Evolutionary conservation across 257 asterid species (phyloP), one percentile per base, ranked within the genome.

Genomic region (Primulina tabacum): DNA sequence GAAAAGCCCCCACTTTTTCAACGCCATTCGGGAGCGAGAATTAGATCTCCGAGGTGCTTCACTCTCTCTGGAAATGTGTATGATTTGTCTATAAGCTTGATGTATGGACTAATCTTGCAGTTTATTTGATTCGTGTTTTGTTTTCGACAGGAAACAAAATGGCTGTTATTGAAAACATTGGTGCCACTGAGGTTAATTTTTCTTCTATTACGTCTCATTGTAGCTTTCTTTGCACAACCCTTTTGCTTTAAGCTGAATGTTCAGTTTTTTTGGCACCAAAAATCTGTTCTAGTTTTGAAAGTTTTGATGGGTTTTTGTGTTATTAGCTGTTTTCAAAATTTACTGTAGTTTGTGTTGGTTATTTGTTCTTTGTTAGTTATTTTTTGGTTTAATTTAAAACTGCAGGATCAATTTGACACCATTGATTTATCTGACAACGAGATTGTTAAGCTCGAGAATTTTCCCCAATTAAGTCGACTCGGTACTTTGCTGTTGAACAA

Each of bases 1-100:
- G 95, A 90, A 93, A 78, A 93, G 98, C 81, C 97, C 97, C 63
- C 98, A 90, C 70, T 92, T 93, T 53, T 93, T 90, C 88, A 92
- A 92, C 69, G 97, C 98, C 79, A 77, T 92, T 78, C 87, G 93
- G 70, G 97, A 92, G 78, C 97, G 97, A 29, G 97, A 92, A 68
- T 84, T 92, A 35, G 98, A 92, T 83, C 95, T 92, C 68, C 92
- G 98, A 88, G 97, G 97, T 92, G 40, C 4, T 69, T 56, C 57
- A 7, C 16, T 61, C 60, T 43, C 26, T 47, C 40, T 37, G 43
- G 52, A 24, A 34, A 0, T 43, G 3, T 30, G 32, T 62, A 0
- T 14, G 52, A 67, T 37, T 7, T 58, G 8, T 62, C 4, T 28
- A 10, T 34, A 37, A 20, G 55, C 50, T 67, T 72, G 37, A 18